A percentile compares a stretch with the other conserved stretches of the same genome.
Evolutionary conservation across 78 protist genomes (phyloP).

Genomic region (Dictyostelium brefeldianum): DNA sequence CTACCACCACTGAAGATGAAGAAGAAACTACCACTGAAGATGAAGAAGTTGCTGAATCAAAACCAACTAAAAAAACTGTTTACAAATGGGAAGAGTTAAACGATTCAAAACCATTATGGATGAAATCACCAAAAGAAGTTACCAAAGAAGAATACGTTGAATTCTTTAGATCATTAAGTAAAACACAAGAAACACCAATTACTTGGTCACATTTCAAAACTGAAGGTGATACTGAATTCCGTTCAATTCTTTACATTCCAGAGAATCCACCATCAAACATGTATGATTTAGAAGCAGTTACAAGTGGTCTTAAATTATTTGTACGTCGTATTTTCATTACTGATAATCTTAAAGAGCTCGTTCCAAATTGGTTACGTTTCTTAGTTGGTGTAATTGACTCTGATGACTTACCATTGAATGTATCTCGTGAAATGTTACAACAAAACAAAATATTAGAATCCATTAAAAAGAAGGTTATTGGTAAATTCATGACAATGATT

Average conservation of each 20-base stretch:
- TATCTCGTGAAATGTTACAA: slow-evolving; percentile 99
- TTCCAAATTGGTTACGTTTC: slow-evolving; percentile 98
- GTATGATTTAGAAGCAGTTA: slow-evolving; percentile 72
- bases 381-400: slow-evolving; percentile 98
- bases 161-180: slow-evolving; percentile 96
- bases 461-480: slow-evolving; percentile 94
- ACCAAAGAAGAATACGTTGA: slow-evolving; percentile 95
- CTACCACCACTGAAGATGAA: slow-evolving; percentile 84
- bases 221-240: slow-evolving; percentile 96
- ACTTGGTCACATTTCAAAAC: slow-evolving; percentile 95
- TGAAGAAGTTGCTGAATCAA: slow-evolving; percentile 6
- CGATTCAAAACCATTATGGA: slow-evolving; percentile 98
- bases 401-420: slow-evolving; percentile 99
- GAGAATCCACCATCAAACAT: slow-evolving; percentile 85
- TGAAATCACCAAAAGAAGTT: slow-evolving; percentile 93
- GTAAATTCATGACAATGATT: slow-evolving; percentile 95
- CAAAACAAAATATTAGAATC: slow-evolving; percentile 80
- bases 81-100: slow-evolving; percentile 94
- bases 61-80: slow-evolving; percentile 60
- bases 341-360: slow-evolving; percentile 95
- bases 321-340: slow-evolving; percentile 98
- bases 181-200: slow-evolving; percentile 92
- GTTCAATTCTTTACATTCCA: slow-evolving; percentile 97
- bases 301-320: slow-evolving; percentile 93
- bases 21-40: slow-evolving; percentile 2